A percentile compares a stretch with the other conserved stretches of the same genome.
Conservation (phyloP, 495 filamentous ascomycete genomes). For the Penicillium waksmanii region DNA sequence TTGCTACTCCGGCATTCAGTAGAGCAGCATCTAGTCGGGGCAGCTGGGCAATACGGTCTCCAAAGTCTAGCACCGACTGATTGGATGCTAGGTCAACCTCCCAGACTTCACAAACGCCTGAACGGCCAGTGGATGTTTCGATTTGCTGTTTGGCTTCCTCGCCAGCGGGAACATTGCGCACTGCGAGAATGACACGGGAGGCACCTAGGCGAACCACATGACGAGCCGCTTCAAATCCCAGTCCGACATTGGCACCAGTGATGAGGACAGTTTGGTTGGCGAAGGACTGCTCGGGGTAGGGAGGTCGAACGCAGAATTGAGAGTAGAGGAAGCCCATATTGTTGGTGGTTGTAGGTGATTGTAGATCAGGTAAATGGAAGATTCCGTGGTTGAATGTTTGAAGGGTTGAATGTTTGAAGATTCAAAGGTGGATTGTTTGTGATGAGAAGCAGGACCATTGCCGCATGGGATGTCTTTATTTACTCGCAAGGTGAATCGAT, state of each 20-base stretch:
- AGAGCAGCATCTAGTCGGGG: conserved; percentile 45
- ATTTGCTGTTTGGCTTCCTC: conserved; percentile 40
- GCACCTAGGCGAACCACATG: conserved; percentile 53
- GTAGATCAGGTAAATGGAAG: background rate
- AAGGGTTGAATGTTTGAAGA: background rate
- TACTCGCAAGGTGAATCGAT: no score
- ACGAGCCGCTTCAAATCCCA: conserved; percentile 53
- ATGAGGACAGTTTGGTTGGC: conserved; percentile 52
- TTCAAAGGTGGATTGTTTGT: no score
- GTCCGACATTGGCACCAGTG: conserved; percentile 56
- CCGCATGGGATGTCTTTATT: no score
- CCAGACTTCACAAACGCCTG: conserved; percentile 55
- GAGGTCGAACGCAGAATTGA: conserved; percentile 48
- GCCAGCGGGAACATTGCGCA: conserved; percentile 54
- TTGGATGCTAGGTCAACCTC: conserved; percentile 55
- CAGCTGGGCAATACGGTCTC: conserved; percentile 35
- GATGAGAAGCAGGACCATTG: no score
- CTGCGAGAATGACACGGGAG: conserved; percentile 55
- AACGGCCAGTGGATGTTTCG: conserved; percentile 33
- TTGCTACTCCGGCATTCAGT: conserved; percentile 50
- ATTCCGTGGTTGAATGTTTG: background rate
- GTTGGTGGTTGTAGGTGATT: background rate
- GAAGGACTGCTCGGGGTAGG: conserved; percentile 39
- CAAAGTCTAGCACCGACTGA: conserved; percentile 44
- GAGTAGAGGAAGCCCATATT: conserved; percentile 41